Percentiles rank a stretch among this genome's conserved stretches.
These are phyloP conservation scores for Xylariaceae sp. DNA, from an alignment of 2,329 filamentous ascomycete species.

Conservation along the genomic window DNA sequence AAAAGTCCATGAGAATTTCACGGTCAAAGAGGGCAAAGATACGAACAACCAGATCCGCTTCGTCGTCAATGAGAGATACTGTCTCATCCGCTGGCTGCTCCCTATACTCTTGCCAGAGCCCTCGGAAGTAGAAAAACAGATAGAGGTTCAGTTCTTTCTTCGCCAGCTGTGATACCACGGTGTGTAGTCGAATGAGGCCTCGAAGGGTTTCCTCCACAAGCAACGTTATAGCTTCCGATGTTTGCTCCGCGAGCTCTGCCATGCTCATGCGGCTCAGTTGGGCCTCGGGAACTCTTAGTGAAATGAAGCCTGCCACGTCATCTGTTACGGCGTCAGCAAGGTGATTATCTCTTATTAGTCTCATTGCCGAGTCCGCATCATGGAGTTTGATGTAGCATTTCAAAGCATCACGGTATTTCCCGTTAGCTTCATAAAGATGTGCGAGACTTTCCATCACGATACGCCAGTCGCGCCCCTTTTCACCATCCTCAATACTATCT, in stretches of 20 bases:
- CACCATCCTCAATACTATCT: constrained; percentile 68
- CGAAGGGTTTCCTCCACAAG: constrained; percentile 89
- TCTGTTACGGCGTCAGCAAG: constrained; percentile 85
- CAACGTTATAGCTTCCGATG: constrained; percentile 75
- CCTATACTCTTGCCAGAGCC: constrained; percentile 69
- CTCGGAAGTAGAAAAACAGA: constrained; percentile 85
- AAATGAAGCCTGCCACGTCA: constrained; percentile 83
- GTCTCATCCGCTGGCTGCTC: constrained; percentile 56
- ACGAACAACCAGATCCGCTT: constrained; percentile 79
- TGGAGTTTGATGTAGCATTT: constrained; percentile 86
- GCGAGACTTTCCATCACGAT: constrained; percentile 84
- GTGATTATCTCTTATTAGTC: constrained; percentile 79
- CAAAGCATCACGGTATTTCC: constrained; percentile 76
- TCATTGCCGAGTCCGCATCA: constrained; percentile 84
- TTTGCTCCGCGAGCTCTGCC: constrained; percentile 70
- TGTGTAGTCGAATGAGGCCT: constrained; percentile 71
- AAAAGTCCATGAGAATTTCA: constrained; percentile 74
- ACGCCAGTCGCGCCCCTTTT: constrained; percentile 74
- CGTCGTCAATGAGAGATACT: constrained; percentile 70
- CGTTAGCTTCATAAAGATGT: constrained; percentile 75
- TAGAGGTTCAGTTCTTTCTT: constrained; percentile 64
- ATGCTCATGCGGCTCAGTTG: constrained; percentile 60
- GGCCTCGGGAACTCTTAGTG: constrained; percentile 73
- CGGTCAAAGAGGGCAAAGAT: constrained; percentile 84
- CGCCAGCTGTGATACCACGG: constrained; percentile 74